Evolutionary conservation across 768 basidiomycete species (phyloP), one percentile per base, ranked within the genome.

Genomic region (Clavulina sp.): DNA sequence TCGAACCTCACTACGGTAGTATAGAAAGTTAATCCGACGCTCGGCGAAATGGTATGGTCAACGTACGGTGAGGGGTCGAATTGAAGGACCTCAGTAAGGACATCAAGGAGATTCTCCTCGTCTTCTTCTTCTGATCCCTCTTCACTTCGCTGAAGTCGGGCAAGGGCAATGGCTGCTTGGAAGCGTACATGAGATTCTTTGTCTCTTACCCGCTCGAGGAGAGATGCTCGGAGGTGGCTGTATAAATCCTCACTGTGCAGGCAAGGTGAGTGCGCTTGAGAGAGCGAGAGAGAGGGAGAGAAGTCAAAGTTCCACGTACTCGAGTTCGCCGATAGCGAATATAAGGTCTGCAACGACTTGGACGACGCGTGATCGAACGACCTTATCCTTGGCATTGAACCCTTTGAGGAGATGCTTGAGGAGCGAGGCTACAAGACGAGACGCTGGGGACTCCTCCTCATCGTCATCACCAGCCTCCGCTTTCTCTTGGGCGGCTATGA

Each of bases 381-480:
- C 72, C 66, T 92, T 96, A 67, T 93, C 87, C 63, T 89, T 93
- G 3, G 88, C 80, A 18, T 69, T 58, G 63, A 88, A 87, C 2
- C 88, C 91, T 53, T 73, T 72, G 54, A 89, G 66, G 28, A 93
- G 71, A 60, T 79, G 86, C 46, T 73, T 73, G 40, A 91, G 67
- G 5, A 89, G 66, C 36, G 75, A 71, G 3, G 74, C 65, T 1
- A 81, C 68, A 59, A 92, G 84, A 55, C 86, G 70, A 0, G 84
- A 72, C 0, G 77, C 72, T 0, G 78, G 64, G 0, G 80, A 82
- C 3, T 85, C 81, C 23, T 83, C 78, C 6, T 65, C 65, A 2
- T 64, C 64, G 16, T 72, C 70, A 6, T 63, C 63, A 1, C 64
- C 65, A 16, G 59, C 64, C 54, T 66, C 61, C 43, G 61, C 61